These are phyloP conservation scores for Jacaranda mimosifolia DNA, from an alignment of 257 asterid species.

Conservation along the genomic window DNA sequence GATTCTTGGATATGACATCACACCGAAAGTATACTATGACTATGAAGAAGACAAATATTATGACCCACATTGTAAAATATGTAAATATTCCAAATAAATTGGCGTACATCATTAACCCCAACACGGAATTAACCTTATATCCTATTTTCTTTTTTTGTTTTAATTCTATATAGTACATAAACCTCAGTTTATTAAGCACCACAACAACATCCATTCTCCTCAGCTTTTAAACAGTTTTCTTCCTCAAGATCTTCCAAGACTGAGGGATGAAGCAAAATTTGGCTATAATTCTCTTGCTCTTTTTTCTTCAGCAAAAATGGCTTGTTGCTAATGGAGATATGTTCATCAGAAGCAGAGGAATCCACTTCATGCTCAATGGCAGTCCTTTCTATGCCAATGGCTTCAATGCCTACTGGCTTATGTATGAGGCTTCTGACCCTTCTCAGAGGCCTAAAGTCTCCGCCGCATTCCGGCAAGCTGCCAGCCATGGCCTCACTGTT, in stretches of 20 bases:
- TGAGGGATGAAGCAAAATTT: constrained; percentile 53
- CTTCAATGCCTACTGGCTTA: constrained; percentile 96
- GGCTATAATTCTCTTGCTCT: constrained; percentile 42
- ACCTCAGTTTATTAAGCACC: background rate
- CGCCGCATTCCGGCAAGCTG: constrained; percentile 75
- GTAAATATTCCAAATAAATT: constrained; percentile 8
- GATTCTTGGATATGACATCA: background rate
- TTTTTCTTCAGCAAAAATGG: constrained; percentile 56
- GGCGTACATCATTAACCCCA: background rate
- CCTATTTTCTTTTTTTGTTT: background rate
- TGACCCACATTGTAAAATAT: background rate
- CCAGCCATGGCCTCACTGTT: constrained; percentile 77
- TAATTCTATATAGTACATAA: background rate
- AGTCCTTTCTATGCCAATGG: constrained; percentile 83
- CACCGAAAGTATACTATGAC: background rate
- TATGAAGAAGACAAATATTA: background rate
- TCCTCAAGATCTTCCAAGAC: constrained; percentile 10
- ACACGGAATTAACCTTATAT: constrained; percentile 1
- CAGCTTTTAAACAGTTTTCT: background rate
- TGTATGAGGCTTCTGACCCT: constrained; percentile 85
- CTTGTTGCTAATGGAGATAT: constrained; percentile 47
- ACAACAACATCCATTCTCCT: background rate
- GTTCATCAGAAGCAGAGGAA: constrained; percentile 68
- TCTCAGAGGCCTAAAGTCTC: constrained; percentile 74
- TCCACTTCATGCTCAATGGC: constrained; percentile 74